Conservation (phyloP, 805 yeast species). For the Blastobotrys robertii region DNA sequence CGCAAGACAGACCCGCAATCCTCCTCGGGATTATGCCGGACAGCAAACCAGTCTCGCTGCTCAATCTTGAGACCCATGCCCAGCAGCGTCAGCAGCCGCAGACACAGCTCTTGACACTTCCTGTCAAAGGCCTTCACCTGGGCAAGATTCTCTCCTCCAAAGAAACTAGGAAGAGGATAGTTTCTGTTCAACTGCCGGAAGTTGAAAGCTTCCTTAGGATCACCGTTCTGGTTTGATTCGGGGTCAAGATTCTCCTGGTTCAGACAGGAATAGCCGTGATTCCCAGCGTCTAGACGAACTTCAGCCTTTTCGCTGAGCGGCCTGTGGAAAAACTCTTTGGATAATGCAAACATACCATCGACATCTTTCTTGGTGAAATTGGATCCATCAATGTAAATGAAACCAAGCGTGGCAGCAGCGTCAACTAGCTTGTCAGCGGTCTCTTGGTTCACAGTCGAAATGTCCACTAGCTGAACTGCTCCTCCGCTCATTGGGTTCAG, state of each 20-base stretch:
- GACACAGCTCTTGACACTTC: constrained; percentile 43
- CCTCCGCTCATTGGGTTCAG: too few species aligned
- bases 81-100: constrained; percentile 42
- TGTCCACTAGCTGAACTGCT: constrained; percentile 33
- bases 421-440: constrained; percentile 44
- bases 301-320: constrained; percentile 43
- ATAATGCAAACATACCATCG: constrained; percentile 38
- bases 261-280: constrained; percentile 51
- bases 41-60: constrained; percentile 51
- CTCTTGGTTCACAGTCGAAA: constrained; percentile 32
- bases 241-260: constrained; percentile 43
- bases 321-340: constrained; percentile 41
- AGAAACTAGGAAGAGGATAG: constrained; percentile 41
- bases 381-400: constrained; percentile 58
- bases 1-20: constrained; percentile 57
- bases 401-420: constrained; percentile 58
- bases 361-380: constrained; percentile 50
- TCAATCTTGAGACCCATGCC: constrained; percentile 58
- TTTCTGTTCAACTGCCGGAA: constrained; percentile 51
- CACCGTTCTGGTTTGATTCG: constrained; percentile 30
- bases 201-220: constrained; percentile 50
- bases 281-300: constrained; percentile 42
- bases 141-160: constrained; percentile 32
- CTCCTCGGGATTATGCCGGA: constrained; percentile 44
- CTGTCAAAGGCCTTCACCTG: constrained; percentile 27